phyloP scores from a whole-genome alignment of 805 yeast species.

The Suhomyces sp. region DNA sequence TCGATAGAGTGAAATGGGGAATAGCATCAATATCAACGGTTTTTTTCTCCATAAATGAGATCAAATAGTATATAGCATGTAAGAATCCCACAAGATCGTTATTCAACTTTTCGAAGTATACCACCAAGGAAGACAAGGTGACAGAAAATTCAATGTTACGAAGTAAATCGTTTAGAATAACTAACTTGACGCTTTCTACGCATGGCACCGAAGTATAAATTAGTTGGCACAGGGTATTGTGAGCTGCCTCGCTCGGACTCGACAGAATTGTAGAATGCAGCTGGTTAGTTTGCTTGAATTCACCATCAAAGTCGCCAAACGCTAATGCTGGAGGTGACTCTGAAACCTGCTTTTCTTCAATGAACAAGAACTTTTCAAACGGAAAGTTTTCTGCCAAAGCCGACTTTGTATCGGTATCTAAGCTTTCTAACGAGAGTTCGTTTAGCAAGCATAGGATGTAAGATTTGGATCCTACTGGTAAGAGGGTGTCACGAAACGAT shows the following conservation, averaged over 20 bases:
- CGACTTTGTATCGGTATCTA: background rate
- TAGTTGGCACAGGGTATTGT: background rate
- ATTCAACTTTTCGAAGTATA: background rate
- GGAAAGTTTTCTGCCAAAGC: constrained; percentile 7
- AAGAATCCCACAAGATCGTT: constrained; percentile 1
- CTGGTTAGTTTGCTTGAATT: constrained; percentile 2
- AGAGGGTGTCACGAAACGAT: constrained; percentile 1
- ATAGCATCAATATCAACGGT: background rate
- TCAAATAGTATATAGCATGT: constrained; percentile 2
- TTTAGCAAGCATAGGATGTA: constrained; percentile 1
- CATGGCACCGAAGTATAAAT: background rate
- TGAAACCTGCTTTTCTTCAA: background rate
- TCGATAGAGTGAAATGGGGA: constrained; percentile 5
- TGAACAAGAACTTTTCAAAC: constrained; percentile 1
- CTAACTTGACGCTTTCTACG: background rate
- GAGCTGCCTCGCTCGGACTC: background rate
- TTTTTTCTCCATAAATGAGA: background rate
- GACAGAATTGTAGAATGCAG: background rate
- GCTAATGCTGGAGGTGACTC: background rate
- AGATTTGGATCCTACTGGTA: background rate
- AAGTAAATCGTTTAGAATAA: background rate
- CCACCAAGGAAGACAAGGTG: background rate
- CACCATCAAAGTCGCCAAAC: constrained; percentile 8
- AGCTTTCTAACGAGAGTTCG: background rate
- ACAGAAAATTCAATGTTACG: background rate